Percentiles rank a stretch among this genome's conserved stretches.
Evolutionary conservation across 345 rosid species (phyloP).

Genomic region (Noccaea caerulescens): DNA sequence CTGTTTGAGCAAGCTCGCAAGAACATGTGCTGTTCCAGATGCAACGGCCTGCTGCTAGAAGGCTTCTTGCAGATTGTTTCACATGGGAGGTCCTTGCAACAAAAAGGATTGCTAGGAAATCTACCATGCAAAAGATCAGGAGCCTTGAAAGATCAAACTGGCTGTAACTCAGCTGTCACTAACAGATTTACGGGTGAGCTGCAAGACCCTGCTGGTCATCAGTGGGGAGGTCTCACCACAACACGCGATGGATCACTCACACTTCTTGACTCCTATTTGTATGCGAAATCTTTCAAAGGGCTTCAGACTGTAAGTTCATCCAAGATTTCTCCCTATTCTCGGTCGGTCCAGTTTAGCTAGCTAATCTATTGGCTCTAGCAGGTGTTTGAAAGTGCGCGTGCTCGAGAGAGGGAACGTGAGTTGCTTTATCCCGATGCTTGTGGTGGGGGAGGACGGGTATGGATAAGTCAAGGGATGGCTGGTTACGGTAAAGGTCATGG

Average conservation of each 20-base stretch:
- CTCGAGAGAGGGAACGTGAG: slow-evolving; percentile 90
- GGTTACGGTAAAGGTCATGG: slow-evolving; percentile 92
- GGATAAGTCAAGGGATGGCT: slow-evolving; percentile 88
- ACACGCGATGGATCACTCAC: slow-evolving; percentile 82
- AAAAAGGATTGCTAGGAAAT: slow-evolving; percentile 55
- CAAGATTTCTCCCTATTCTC: not conserved
- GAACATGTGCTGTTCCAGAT: slow-evolving; percentile 95
- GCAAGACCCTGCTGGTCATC: slow-evolving; percentile 82
- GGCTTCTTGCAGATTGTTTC: slow-evolving; percentile 82
- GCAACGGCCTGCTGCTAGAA: slow-evolving; percentile 89
- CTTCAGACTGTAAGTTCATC: slow-evolving; percentile 72
- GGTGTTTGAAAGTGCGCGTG: slow-evolving; percentile 95
- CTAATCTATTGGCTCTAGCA: slow-evolving; percentile 53
- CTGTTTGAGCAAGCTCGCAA: slow-evolving; percentile 95
- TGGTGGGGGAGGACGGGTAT: slow-evolving; percentile 95
- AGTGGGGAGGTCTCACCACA: slow-evolving; percentile 93
- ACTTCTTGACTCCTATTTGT: slow-evolving; percentile 77
- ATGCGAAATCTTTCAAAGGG: slow-evolving; percentile 67
- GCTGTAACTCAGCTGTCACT: slow-evolving; percentile 44
- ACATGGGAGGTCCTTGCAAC: slow-evolving; percentile 75
- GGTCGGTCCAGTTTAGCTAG: slow-evolving; percentile 31
- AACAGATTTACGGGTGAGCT: slow-evolving; percentile 59
- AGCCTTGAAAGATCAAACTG: slow-evolving; percentile 48
- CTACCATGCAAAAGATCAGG: slow-evolving; percentile 48
- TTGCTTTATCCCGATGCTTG: slow-evolving; percentile 98